Conservation (phyloP, 2,329 filamentous ascomycete species). For the Xylaria sp. region DNA sequence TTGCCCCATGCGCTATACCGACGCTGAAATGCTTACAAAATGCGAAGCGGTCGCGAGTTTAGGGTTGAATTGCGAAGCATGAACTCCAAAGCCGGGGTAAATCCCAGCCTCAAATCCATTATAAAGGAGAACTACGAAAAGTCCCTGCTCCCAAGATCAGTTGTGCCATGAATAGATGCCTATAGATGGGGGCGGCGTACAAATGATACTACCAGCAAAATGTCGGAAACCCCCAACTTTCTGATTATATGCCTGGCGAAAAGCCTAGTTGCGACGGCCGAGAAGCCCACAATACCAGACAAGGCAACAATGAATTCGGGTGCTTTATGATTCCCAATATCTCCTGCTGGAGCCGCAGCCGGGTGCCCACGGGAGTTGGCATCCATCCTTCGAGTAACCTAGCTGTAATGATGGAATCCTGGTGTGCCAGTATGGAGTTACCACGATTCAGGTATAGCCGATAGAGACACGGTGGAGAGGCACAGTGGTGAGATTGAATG, state of each 20-base stretch:
- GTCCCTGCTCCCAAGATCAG: constrained; percentile 2
- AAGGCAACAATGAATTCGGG: constrained; percentile 10
- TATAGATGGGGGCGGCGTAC: not conserved
- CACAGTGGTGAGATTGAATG: too few species aligned
- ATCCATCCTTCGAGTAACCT: not conserved
- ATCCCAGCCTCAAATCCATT: constrained; percentile 25
- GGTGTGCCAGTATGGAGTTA: too few species aligned
- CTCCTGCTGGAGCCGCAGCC: not conserved
- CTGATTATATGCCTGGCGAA: constrained; percentile 12
- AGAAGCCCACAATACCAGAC: constrained; percentile 4
- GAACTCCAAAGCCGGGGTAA: constrained; percentile 30
- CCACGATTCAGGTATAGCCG: too few species aligned
- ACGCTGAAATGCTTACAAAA: constrained; percentile 10
- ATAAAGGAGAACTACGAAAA: constrained; percentile 19
- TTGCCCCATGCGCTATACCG: not conserved
- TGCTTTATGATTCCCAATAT: constrained; percentile 18
- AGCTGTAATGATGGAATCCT: not conserved
- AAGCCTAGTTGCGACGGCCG: constrained; percentile 7
- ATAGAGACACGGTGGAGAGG: too few species aligned
- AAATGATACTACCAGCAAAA: constrained; percentile 8
- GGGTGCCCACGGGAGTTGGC: too few species aligned
- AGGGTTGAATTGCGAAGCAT: constrained; percentile 20
- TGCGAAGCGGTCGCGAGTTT: constrained; percentile 20
- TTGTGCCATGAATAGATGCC: not conserved
- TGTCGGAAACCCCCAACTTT: constrained; percentile 9